A percentile compares a stretch with the other conserved stretches of the same genome.
Conservation (phyloP, 2,329 filamentous ascomycete genomes). For the Fusarium tanahbumbuense region DNA sequence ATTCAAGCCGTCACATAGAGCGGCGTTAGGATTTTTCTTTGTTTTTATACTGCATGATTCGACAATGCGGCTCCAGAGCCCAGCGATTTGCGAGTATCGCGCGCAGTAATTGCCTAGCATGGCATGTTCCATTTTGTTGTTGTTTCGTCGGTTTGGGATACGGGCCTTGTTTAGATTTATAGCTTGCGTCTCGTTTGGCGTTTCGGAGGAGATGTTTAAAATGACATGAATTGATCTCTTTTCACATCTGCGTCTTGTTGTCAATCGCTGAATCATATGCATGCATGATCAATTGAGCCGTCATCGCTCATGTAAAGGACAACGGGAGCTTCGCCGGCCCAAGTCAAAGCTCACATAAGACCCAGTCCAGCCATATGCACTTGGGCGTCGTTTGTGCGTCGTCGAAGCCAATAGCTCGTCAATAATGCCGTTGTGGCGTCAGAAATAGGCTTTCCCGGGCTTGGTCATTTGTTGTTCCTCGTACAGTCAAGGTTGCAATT, state of each 20-base stretch:
- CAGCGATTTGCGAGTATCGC: not conserved
- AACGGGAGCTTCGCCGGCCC: not conserved
- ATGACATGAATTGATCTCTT: slow-evolving; percentile 1
- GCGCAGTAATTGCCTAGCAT: not conserved
- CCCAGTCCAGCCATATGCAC: not conserved
- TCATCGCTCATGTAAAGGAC: too few species aligned
- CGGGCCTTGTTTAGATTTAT: slow-evolving; percentile 11
- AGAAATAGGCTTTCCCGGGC: not conserved
- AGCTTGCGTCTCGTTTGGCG: slow-evolving; percentile 23
- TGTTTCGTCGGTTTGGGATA: not conserved
- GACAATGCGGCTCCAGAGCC: not conserved
- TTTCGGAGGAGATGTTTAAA: slow-evolving; percentile 12
- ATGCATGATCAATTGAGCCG: fast-evolving
- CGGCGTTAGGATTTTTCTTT: slow-evolving; percentile 14
- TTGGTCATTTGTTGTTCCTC: not conserved
- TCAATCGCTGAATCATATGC: not conserved
- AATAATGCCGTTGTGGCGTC: not conserved
- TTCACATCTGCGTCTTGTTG: fast-evolving
- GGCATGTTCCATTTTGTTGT: not conserved
- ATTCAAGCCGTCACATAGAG: slow-evolving; percentile 4
- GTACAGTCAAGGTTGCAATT: not conserved
- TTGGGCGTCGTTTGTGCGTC: not conserved
- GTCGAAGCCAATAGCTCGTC: not conserved
- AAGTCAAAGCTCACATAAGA: not conserved
- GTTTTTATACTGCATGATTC: slow-evolving; percentile 3